Percentiles rank a stretch among this genome's conserved stretches.
phyloP scores from a whole-genome alignment of 805 yeast species.

The Zygotorulaspora florentina region DNA sequence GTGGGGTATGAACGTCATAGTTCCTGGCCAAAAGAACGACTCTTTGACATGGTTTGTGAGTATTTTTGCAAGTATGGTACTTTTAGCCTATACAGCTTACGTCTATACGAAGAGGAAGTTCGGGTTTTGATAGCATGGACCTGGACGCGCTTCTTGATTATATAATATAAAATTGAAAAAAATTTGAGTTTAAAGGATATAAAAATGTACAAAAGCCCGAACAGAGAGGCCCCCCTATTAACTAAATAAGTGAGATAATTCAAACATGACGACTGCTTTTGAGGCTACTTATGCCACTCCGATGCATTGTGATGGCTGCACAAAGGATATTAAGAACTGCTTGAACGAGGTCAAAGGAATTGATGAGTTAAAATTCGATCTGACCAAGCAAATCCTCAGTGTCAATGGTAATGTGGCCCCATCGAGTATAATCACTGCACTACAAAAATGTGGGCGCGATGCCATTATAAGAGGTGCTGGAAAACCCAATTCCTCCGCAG shows the following conservation, averaged over 20 bases:
- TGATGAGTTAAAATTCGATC: slow-evolving; percentile 50
- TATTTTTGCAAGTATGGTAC: slow-evolving; percentile 44
- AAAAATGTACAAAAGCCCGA: background rate
- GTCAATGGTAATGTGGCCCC: slow-evolving; percentile 75
- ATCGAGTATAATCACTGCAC: slow-evolving; percentile 59
- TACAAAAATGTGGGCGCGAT: slow-evolving; percentile 75
- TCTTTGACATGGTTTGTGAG: slow-evolving; percentile 63
- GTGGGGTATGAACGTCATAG: slow-evolving; percentile 98
- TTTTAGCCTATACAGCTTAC: slow-evolving; percentile 46
- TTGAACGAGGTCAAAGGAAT: slow-evolving; percentile 51
- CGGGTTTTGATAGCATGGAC: slow-evolving; percentile 27
- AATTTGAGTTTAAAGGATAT: background rate
- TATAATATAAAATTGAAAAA: background rate
- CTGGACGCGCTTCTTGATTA: background rate
- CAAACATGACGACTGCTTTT: slow-evolving; percentile 41
- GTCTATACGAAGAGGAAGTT: slow-evolving; percentile 45
- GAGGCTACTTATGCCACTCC: slow-evolving; percentile 83
- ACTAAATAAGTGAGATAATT: slow-evolving; percentile 5
- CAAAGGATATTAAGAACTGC: slow-evolving; percentile 52
- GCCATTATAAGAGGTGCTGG: slow-evolving; percentile 94
- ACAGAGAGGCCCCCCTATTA: background rate
- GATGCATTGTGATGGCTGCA: slow-evolving; percentile 72
- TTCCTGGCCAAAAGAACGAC: slow-evolving; percentile 82
- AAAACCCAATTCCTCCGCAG: slow-evolving; percentile 82
- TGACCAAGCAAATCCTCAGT: slow-evolving; percentile 56